These are phyloP conservation scores for Malus hybrid DNA, from an alignment of 331 rosid species.

Conservation along the genomic window DNA sequence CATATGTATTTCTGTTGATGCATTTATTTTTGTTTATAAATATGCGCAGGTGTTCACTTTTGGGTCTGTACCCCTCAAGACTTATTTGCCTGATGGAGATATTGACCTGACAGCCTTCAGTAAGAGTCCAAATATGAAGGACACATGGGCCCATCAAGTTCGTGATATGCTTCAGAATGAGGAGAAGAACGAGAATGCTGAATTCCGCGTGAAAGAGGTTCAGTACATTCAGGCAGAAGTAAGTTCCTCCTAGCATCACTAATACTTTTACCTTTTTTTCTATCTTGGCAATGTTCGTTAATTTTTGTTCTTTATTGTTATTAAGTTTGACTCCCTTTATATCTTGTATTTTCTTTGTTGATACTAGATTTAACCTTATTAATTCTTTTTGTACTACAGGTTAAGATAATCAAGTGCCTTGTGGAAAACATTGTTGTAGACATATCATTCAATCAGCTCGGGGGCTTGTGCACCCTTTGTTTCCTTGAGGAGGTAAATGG, in stretches of 20 bases:
- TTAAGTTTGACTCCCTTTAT: background rate
- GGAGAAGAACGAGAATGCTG: conserved; percentile 91
- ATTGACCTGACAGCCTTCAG: conserved; percentile 93
- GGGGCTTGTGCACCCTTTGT: conserved; percentile 97
- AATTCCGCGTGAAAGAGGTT: conserved; percentile 90
- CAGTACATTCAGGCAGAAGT: conserved; percentile 99
- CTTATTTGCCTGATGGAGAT: conserved; percentile 99
- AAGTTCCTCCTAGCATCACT: conserved; percentile 20
- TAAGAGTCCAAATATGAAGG: conserved; percentile 73
- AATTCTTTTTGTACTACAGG: conserved; percentile 34
- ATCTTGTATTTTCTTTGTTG: background rate
- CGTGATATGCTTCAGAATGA: conserved; percentile 83
- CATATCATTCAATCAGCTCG: conserved; percentile 96
- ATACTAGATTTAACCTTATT: conserved; percentile 1
- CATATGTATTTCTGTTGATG: background rate
- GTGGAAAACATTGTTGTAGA: conserved; percentile 99
- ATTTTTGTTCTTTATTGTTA: background rate
- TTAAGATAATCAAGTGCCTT: conserved; percentile 90
- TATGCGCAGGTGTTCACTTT: conserved; percentile 79
- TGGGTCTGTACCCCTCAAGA: conserved; percentile 98
- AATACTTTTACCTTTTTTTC: background rate
- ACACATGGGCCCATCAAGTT: conserved; percentile 90
- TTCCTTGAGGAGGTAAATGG: conserved; percentile 89
- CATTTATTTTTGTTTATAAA: conserved; percentile 5
- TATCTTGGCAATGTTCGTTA: background rate